Percentiles rank a stretch among this genome's conserved stretches.
phyloP scores from a whole-genome alignment of 148 eudicot species.

The Vaccinium corymbosum region DNA sequence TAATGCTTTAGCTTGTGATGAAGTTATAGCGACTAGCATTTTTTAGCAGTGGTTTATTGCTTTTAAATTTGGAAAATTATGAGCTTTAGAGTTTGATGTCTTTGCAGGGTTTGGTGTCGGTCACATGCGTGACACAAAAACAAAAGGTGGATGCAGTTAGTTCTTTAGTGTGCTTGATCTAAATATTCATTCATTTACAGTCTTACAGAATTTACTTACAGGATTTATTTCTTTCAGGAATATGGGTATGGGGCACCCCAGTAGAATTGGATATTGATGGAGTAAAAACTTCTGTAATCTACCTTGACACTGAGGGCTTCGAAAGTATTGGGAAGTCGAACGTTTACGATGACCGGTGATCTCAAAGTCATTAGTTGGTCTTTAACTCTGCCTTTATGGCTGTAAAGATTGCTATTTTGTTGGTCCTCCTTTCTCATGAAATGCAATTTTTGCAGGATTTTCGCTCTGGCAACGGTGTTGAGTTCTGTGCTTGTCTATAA shows the following conservation, averaged over 20 bases:
- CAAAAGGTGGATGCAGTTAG: slow-evolving; percentile 56
- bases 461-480: slow-evolving; percentile 94
- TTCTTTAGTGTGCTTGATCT: slow-evolving; percentile 10
- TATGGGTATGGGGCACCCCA: slow-evolving; percentile 99
- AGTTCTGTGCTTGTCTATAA: slow-evolving; percentile 93
- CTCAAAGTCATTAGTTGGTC: slow-evolving; percentile 11
- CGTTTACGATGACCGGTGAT: slow-evolving; percentile 95
- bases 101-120: slow-evolving; percentile 97
- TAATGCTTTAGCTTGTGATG: slow-evolving; percentile 4
- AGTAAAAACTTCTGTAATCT: slow-evolving; percentile 75
- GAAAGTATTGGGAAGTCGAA: slow-evolving; percentile 98
- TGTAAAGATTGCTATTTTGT: slow-evolving; percentile 34
- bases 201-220: not conserved
- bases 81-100: slow-evolving; percentile 11
- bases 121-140: slow-evolving; percentile 96
- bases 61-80: not conserved
- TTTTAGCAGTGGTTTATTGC: not conserved
- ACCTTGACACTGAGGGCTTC: slow-evolving; percentile 98
- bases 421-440: slow-evolving; percentile 33
- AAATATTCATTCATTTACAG: not conserved
- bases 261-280: slow-evolving; percentile 76
- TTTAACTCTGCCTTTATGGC: slow-evolving; percentile 12
- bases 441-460: slow-evolving; percentile 54
- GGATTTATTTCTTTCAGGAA: slow-evolving; percentile 39
- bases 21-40: not conserved